Base-by-base conservation (phyloP, 371 early-diverging fungal species). In the Mortierella sp. region DNA sequence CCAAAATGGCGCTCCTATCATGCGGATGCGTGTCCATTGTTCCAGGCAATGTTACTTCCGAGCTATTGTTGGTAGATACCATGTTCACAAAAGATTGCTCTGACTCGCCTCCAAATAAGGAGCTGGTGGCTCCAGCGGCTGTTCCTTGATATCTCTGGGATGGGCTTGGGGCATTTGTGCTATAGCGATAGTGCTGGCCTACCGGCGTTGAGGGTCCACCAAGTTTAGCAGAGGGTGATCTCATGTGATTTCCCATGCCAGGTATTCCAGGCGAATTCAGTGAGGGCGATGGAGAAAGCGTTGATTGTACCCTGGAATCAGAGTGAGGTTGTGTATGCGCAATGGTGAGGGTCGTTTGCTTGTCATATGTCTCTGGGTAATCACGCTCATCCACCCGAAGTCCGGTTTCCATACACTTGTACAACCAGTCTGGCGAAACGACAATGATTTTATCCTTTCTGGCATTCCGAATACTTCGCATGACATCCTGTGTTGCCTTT, bases 121-220 rank as follows among this genome's bases (percentile, higher is more conserved):
- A 43, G 29, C 68, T 67, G 7, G 46, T 56, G 3, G 50, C 61
- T 16, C 61, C 61, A 16, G 68, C 60, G 1, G 68, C 56, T 14
- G 68, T 67, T 9, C 68, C 68, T 44, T 67, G 68, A 25, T 60
- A 67, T 22, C 52, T 37, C 25, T 60, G 68, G 2, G 58, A 54
- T 17, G 61, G 57, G 14, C 43, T 63, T 19, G 55, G 6, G 17
- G 9, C 8, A 13, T 16, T 51, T 34, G 59, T 17, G 41, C 59
- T 22, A 7, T 56, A 44, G 12, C 22, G 53, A 25, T 56, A 46
- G 10, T 25, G 37, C 22, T 4, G 31, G 25, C 14, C 28, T 40
- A 46, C 57, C 0, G 34, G 50, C 3, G 50, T 49, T 7, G 54
- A 55, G 17, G 65, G 27, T 4, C 65, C 46, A 24, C 58, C 64